A percentile compares a stretch with the other conserved stretches of the same genome.
Conservation (phyloP, 2,329 filamentous ascomycete species). For the Aaosphaeria arxii region DNA sequence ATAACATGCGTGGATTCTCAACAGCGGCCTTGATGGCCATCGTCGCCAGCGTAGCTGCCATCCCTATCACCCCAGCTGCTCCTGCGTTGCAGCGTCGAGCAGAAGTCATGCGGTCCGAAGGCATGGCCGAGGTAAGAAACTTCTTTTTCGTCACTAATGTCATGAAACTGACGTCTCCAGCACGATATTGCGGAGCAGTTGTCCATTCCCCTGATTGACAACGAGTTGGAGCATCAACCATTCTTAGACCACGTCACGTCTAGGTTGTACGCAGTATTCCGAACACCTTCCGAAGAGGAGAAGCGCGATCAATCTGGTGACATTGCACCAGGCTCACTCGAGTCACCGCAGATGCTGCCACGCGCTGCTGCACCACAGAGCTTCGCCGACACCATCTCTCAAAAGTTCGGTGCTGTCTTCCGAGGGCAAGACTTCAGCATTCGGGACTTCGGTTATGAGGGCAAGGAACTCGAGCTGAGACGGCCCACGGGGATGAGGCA, state of each 20-base stretch:
- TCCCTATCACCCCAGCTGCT: slow-evolving; percentile 35
- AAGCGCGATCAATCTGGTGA: slow-evolving; percentile 31
- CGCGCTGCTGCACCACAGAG: slow-evolving; percentile 14
- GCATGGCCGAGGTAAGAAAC: slow-evolving; percentile 27
- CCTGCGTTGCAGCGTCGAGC: slow-evolving; percentile 28
- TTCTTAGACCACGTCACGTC: slow-evolving; percentile 19
- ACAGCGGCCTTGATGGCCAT: slow-evolving; percentile 23
- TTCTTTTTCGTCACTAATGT: background rate
- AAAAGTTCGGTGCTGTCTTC: slow-evolving; percentile 21
- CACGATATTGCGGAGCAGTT: slow-evolving; percentile 33
- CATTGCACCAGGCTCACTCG: slow-evolving; percentile 31
- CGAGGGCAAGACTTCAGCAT: slow-evolving; percentile 13
- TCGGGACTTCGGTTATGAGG: slow-evolving; percentile 30
- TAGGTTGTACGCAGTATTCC: slow-evolving; percentile 19
- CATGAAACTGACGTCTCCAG: slow-evolving; percentile 7
- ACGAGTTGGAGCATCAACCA: slow-evolving; percentile 6
- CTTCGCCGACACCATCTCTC: slow-evolving; percentile 11
- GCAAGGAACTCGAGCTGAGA: slow-evolving; percentile 31
- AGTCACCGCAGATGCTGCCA: slow-evolving; percentile 31
- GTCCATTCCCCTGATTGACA: slow-evolving; percentile 13
- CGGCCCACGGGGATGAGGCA: slow-evolving; percentile 29
- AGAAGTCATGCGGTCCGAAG: slow-evolving; percentile 31
- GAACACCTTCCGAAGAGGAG: slow-evolving; percentile 9
- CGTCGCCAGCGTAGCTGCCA: slow-evolving; percentile 19
- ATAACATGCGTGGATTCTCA: slow-evolving; percentile 24